Base-by-base conservation (phyloP, 306 rosid species). In the Vachellia collinsii region DNA sequence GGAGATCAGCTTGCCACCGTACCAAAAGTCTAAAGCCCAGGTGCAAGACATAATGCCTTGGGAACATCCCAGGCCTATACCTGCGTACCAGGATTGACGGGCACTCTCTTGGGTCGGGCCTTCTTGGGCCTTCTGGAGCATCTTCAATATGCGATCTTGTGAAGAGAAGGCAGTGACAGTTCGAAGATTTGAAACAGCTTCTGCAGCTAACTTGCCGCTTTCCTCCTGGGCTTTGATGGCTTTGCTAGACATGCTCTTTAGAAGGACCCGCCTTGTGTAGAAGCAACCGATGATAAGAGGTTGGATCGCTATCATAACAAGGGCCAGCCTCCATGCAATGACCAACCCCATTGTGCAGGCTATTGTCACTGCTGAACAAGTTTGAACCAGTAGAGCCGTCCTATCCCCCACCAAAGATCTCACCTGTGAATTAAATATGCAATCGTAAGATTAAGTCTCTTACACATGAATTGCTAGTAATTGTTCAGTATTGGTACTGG, bases 391-490 rank as follows among this genome's bases (percentile, higher is more conserved):
- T 70, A 90, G 59, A 13, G 82, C 69, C 78, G 78, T 68, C 79
- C 91, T 83, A 11, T 90, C 93, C 23, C 90, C 91, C 79, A 88
- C 91, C 72, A 90, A 36, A n/a, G 91, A 90, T 68, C 90, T 80
- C 72, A 90, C 91, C 91, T 87, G 71, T 42, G 4, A 38, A 37
- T 8, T 16, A 7, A 14, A 17, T n/a, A 17, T 38, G 72, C 23
- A n/a, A 7, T 39, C 14, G 20, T 36, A 9, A 29, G 34, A 29
- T 29, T 29, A 29, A 1, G 2, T 29, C 34, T 29, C 34, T 29
- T 29, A 29, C 34, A 29, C 34, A 29, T 29, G 34, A 29, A 29
- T 29, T 29, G 34, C 34, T 29, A 29, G 34, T 29, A 29, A 29
- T 29, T 0, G 34, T 29, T 29, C 34, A 29, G 34, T 29, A 29